phyloP scores from a whole-genome alignment of 73 alveolate species.

The Paramecium tetraurelia region DNA sequence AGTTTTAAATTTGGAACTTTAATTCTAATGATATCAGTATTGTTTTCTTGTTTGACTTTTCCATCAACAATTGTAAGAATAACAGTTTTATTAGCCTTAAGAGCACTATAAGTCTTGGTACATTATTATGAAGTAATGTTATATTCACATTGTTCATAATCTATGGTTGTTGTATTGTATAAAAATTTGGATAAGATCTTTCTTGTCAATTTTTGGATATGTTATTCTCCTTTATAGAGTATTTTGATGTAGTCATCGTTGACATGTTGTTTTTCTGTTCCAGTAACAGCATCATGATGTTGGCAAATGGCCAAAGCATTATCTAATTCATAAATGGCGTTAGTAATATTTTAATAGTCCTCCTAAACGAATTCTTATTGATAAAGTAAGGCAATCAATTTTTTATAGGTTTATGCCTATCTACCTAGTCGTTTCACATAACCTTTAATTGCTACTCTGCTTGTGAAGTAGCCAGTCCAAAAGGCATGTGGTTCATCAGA shows the following conservation, averaged over 20 bases:
- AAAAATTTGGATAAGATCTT: not conserved
- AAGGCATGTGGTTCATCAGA: slow-evolving; percentile 84
- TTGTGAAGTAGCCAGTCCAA: slow-evolving; percentile 99
- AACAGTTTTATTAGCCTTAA: not conserved
- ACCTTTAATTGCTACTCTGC: slow-evolving; percentile 92
- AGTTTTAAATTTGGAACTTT: slow-evolving; percentile 24
- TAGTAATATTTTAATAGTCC: not conserved
- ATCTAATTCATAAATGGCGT: not conserved
- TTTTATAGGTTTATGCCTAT: slow-evolving; percentile 28
- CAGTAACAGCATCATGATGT: slow-evolving; percentile 64
- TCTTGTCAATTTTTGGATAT: not conserved
- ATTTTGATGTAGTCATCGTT: not conserved
- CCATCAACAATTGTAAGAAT: not conserved
- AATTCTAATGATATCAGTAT: not conserved
- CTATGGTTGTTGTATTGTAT: not conserved
- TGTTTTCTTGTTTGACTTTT: not conserved
- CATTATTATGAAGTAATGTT: slow-evolving; percentile 42
- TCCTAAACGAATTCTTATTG: not conserved
- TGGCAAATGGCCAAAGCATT: not conserved
- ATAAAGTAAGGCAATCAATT: slow-evolving; percentile 5
- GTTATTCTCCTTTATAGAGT: not conserved
- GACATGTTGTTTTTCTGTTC: slow-evolving; percentile 44
- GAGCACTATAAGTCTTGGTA: not conserved
- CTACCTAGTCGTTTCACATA: slow-evolving; percentile 52
- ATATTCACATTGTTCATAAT: slow-evolving; percentile 43